Percentiles rank a stretch among this genome's conserved stretches.
These are phyloP conservation scores for Amauroascus verrucosus DNA, from an alignment of 2,329 filamentous ascomycete species.

Conservation along the genomic window DNA sequence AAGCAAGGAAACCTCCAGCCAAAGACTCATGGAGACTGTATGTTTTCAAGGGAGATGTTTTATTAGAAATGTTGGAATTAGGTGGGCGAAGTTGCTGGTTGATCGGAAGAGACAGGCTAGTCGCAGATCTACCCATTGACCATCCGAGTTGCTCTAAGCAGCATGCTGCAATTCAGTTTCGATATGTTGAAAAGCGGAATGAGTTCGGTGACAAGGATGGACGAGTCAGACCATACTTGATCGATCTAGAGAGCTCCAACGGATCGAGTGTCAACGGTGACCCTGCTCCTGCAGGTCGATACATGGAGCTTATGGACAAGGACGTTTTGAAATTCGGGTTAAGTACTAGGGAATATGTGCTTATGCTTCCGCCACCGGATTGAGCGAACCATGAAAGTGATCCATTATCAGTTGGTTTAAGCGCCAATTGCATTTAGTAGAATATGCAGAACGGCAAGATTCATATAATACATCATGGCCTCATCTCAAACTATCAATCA, in stretches of 20 bases:
- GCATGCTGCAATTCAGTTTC: constrained; percentile 90
- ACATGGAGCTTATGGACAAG: constrained; percentile 75
- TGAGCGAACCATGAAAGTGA: constrained; percentile 10
- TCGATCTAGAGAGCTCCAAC: constrained; percentile 89
- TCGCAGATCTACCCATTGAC: constrained; percentile 75
- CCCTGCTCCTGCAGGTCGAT: constrained; percentile 62
- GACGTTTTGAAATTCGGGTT: constrained; percentile 82
- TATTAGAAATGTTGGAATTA: constrained; percentile 73
- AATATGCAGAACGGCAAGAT: constrained; percentile 5
- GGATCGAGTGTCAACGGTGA: constrained; percentile 76
- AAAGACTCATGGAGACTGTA: constrained; percentile 81
- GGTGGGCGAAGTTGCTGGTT: constrained; percentile 77
- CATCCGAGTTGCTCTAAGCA: constrained; percentile 93
- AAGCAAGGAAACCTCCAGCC: constrained; percentile 75
- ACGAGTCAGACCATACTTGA: constrained; percentile 73
- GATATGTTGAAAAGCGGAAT: constrained; percentile 69
- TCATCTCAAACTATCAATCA: constrained; percentile 1
- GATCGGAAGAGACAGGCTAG: constrained; percentile 65
- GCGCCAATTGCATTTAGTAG: neutral
- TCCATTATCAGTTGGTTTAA: neutral
- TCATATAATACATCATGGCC: constrained; percentile 8
- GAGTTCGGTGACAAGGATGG: constrained; percentile 78
- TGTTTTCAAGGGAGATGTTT: constrained; percentile 74
- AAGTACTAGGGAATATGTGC: constrained; percentile 86
- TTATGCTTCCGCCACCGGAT: constrained; percentile 58